phyloP scores from a whole-genome alignment of 371 early-diverging fungal species.

The Paraphysoderma sedebokerense region DNA sequence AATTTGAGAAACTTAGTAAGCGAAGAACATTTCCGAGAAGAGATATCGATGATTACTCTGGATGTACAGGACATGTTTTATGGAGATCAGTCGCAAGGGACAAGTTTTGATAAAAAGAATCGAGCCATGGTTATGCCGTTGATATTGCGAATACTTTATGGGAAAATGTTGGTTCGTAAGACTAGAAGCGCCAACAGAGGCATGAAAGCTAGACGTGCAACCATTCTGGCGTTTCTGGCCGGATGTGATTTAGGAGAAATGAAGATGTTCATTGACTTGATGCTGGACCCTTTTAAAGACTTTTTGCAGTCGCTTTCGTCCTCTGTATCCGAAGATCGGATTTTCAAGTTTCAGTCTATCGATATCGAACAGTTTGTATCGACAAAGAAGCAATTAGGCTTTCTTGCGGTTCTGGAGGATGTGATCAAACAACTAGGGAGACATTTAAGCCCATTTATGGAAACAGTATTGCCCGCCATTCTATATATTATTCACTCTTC shows the following conservation, averaged over 20 bases:
- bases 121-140: constrained; percentile 50
- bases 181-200: constrained; percentile 44
- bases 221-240: constrained; percentile 59
- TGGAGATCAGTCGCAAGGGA: constrained; percentile 30
- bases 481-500: constrained; percentile 45
- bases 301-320: no score
- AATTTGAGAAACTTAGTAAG: constrained; percentile 53
- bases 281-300: constrained; percentile 51
- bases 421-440: constrained; percentile 61
- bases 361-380: constrained; percentile 19
- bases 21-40: constrained; percentile 79
- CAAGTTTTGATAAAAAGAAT: constrained; percentile 39
- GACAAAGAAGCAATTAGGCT: constrained; percentile 56
- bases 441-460: constrained; percentile 44
- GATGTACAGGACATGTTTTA: no score
- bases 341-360: constrained; percentile 3
- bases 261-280: constrained; percentile 49
- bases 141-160: constrained; percentile 69
- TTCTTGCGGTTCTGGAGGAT: constrained; percentile 59
- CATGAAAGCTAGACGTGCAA: constrained; percentile 47
- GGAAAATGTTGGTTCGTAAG: constrained; percentile 57
- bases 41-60: constrained; percentile 52
- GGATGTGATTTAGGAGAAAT: constrained; percentile 45
- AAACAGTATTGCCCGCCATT: constrained; percentile 42
- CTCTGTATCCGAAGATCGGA: no score